Percentiles rank a stretch among this genome's conserved stretches.
Conservation (phyloP, 495 filamentous ascomycete genomes). For the Aspergillus sparsus region DNA sequence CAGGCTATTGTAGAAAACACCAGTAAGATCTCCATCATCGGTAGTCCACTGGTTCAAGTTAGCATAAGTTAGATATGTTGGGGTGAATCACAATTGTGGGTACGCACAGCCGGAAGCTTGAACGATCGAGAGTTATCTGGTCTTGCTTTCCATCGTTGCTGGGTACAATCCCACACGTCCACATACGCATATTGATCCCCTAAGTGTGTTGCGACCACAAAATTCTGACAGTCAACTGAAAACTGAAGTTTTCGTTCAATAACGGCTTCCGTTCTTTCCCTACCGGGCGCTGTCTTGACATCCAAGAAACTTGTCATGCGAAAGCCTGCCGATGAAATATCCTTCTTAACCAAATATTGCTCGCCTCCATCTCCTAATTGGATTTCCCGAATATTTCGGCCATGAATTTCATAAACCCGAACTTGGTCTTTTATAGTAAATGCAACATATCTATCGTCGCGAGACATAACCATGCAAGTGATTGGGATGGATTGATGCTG, state of each 20-base stretch:
- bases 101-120: constrained; percentile 27
- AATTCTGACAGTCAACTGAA: constrained; percentile 24
- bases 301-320: neutral
- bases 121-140: constrained; percentile 24
- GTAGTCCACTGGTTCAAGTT: constrained; percentile 23
- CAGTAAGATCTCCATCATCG: constrained; percentile 27
- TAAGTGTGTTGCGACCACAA: constrained; percentile 29
- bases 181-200: constrained; percentile 24
- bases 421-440: constrained; percentile 29
- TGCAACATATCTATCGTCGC: constrained; percentile 30
- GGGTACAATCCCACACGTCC: constrained; percentile 30
- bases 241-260: constrained; percentile 29
- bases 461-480: constrained; percentile 31
- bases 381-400: constrained; percentile 21
- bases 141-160: constrained; percentile 23
- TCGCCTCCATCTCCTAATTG: constrained; percentile 16
- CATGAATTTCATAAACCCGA: constrained; percentile 25
- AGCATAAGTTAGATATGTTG: constrained; percentile 5
- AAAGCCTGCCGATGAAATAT: constrained; percentile 5
- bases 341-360: constrained; percentile 4
- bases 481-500: constrained; percentile 16
- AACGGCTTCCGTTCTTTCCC: constrained; percentile 12
- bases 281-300: constrained; percentile 4
- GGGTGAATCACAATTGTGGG: neutral
- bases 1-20: constrained; percentile 29